Evolutionary conservation across 2,329 filamentous ascomycete genomes (phyloP).

Genomic region (Mycogone perniciosa): DNA sequence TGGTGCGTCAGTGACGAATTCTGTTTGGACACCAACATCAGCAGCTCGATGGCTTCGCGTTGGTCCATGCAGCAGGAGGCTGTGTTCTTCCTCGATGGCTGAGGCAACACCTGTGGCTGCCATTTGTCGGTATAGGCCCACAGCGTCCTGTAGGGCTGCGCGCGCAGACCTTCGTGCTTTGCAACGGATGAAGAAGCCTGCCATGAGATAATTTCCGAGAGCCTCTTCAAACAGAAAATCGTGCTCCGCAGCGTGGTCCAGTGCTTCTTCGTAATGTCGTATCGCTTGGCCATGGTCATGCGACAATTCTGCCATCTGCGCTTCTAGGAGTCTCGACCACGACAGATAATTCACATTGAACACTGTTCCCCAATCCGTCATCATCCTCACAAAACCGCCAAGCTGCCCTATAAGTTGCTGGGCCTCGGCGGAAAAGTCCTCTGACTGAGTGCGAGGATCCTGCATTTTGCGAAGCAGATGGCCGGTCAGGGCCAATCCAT

Average conservation of each 20-base stretch:
- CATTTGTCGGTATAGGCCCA: constrained; percentile 61
- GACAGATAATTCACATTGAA: constrained; percentile 65
- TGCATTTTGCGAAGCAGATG: constrained; percentile 43
- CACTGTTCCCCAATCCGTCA: constrained; percentile 57
- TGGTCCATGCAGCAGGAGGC: constrained; percentile 58
- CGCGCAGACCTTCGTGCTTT: constrained; percentile 62
- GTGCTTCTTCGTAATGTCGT: constrained; percentile 59
- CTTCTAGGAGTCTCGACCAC: constrained; percentile 63
- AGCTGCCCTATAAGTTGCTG: constrained; percentile 48
- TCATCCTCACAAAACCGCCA: constrained; percentile 49
- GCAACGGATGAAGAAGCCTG: constrained; percentile 60
- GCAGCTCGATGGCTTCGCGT: constrained; percentile 50
- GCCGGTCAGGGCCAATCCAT: constrained; percentile 52
- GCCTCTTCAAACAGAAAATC: constrained; percentile 66
- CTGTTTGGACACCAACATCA: constrained; percentile 64
- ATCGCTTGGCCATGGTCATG: constrained; percentile 53
- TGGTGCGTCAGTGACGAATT: constrained; percentile 54
- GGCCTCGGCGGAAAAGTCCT: constrained; percentile 37
- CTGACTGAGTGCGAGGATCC: constrained; percentile 39
- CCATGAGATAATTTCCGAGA: constrained; percentile 66
- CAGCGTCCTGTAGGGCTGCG: constrained; percentile 60
- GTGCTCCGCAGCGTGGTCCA: constrained; percentile 66
- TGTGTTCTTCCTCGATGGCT: constrained; percentile 61
- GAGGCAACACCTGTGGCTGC: constrained; percentile 64
- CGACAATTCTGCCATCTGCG: constrained; percentile 60